Percentiles rank a stretch among this genome's conserved stretches.
Conservation (phyloP, 2,329 filamentous ascomycete genomes). For the Lasiodiplodia sp. region DNA sequence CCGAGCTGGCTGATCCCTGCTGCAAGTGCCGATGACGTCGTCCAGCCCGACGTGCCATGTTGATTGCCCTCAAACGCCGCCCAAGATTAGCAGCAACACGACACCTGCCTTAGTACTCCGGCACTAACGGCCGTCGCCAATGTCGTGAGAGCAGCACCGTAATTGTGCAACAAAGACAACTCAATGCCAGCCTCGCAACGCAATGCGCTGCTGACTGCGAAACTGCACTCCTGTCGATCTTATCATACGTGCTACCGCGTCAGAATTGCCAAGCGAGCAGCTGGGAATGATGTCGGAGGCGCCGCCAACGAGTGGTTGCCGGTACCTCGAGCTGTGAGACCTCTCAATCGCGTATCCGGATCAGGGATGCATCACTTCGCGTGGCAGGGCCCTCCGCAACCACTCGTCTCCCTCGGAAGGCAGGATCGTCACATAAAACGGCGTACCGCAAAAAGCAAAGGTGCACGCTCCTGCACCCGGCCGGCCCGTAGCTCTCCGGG, state of each 20-base stretch:
- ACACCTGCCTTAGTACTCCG: neutral
- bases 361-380: conserved; percentile 2
- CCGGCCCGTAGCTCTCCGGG: neutral
- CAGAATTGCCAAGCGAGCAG: neutral
- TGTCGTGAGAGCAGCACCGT: too few relatives aligned
- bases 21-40: neutral
- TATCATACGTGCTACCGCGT: neutral
- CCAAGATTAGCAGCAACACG: neutral
- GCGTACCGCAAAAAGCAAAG: neutral
- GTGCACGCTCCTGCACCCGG: neutral
- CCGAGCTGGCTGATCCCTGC: neutral
- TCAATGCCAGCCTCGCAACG: neutral
- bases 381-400: neutral
- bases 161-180: too few relatives aligned
- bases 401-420: neutral
- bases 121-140: neutral
- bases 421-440: neutral
- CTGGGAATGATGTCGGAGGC: conserved; percentile 12
- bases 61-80: neutral
- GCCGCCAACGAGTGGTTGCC: neutral
- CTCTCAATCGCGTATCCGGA: neutral
- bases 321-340: neutral
- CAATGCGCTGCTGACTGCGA: neutral
- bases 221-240: conserved; percentile 17
- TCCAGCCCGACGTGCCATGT: conserved; percentile 1